Base-by-base conservation (phyloP, 148 eudicot genomes). In the Chenopodium album region DNA sequence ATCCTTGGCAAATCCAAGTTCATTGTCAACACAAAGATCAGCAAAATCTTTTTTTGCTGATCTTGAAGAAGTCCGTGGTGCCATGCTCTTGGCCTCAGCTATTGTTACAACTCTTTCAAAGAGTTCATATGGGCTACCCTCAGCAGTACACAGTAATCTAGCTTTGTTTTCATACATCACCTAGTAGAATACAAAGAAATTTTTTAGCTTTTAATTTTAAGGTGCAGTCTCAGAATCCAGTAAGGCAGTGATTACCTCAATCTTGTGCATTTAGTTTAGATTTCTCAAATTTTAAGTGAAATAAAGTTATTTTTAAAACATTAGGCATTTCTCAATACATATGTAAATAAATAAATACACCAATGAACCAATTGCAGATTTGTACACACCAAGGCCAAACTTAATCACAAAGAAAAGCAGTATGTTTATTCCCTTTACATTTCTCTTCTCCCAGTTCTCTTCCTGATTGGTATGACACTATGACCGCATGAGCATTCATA, bases 161-260 rank as follows among this genome's bases (percentile, higher is more conserved):
- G 90, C 98, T 86, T 82, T 90, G 85, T 92, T 96, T 84, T 96
- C 99, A 79, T 96, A 96, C 97, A 92, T 90, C 83, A 96, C 98
- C 99, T 96, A 80, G 44, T 29, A 73, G 31, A 41, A 63, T 52
- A 68, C 66, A 75, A 70, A 46, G 10, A 48, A 64, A 14, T 16
- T 62, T 6, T 62, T 62, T 1, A 62, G 66, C 26, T 20, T 16
- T 31, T 29, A 29, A 67, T 9, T 67, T 29, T 17, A 67, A 29
- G 47, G 16, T 41, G 13, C 10, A 3, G 2, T 8, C 9, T 71
- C 65, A 60, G 26, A 9, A 60, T 60, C 20, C 37, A 34, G 3
- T 34, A 2, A 34, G 37, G 37, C 65, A 60, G 65, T 22, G 46
- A 22, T n/a, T 17, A 23, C 9, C 47, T 41, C 1, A 34, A 70